These are phyloP conservation scores for Lentinula edodes DNA, from an alignment of 768 basidiomycete species.

Conservation along the genomic window DNA sequence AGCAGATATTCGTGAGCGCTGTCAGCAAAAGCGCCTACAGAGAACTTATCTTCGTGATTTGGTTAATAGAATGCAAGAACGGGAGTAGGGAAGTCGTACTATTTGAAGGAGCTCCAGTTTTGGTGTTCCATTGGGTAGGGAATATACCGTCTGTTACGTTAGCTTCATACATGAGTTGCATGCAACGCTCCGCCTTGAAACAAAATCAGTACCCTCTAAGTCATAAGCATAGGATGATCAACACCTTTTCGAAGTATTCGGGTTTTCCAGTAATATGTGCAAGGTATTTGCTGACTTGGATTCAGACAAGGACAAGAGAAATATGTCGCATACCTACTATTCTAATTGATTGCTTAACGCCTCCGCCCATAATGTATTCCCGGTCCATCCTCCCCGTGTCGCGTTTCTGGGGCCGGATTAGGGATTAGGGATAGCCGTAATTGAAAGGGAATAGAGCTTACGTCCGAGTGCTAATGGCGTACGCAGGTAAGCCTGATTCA, in stretches of 20 bases:
- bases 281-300: constrained; percentile 57
- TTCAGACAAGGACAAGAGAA: not conserved
- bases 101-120: constrained; percentile 36
- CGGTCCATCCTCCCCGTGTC: constrained; percentile 26
- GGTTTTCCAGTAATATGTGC: constrained; percentile 69
- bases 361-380: constrained; percentile 32
- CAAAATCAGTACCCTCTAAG: constrained; percentile 33
- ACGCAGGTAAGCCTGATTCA: constrained; percentile 56
- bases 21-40: constrained; percentile 55
- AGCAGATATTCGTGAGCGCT: constrained; percentile 69
- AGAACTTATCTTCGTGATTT: constrained; percentile 26
- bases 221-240: not conserved
- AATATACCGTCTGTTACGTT: constrained; percentile 44
- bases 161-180: constrained; percentile 45
- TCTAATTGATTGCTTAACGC: constrained; percentile 61
- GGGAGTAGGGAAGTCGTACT: constrained; percentile 30
- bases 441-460: constrained; percentile 16
- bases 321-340: constrained; percentile 27
- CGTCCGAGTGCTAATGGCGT: constrained; percentile 52
- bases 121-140: constrained; percentile 46
- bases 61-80: constrained; percentile 12
- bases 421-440: not conserved
- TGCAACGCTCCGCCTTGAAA: constrained; percentile 36
- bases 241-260: constrained; percentile 48
- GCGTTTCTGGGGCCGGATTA: constrained; percentile 24